Evolutionary conservation across 2,329 filamentous ascomycete species (phyloP), one percentile per base, ranked within the genome.

Genomic region (Paraphaeosphaeria sporulosa): DNA sequence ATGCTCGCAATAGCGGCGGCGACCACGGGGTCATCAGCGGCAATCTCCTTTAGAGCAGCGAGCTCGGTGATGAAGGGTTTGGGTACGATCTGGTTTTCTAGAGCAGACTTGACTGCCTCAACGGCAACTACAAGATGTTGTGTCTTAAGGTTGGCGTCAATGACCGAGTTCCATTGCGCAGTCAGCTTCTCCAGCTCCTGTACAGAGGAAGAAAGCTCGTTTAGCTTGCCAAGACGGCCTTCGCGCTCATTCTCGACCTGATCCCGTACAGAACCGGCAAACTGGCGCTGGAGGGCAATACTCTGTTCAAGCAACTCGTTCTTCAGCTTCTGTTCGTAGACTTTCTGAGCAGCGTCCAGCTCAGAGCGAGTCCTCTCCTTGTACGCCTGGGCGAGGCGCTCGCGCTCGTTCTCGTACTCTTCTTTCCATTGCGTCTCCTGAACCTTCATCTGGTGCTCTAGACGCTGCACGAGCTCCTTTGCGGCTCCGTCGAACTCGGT

Each of bases 51-150:
- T 57, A 99, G 87, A 3, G 95, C 95, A 21, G 96, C 92, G 15
- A 99, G 88, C 82, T 99, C 95, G 64, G 90, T 89, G 72, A 97
- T 87, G 77, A 99, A 99, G 4, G 95, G 95, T 44, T 88, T 86
- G 21, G 94, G 91, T 69, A 89, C 85, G 46, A 88, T 83, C 13
- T 89, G 85, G 65, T 90, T 90, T 74, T 93, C 90, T 23, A 98
- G 86, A 53, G 90, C 92, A 59, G 92, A 89, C 67, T 92, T 90
- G 54, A 98, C 93, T 42, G 94, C 93, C 76, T 99, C 95, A 32
- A 98, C 91, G 21, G 95, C 95, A 38, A 99, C 93, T 75, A 97
- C 93, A 30, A 99, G 89, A 81, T 98, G 94, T 80, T 99, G 95
- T 0, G 95, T 97, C 79, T 92, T 90, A 64, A 98, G 87, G 80